Percentiles rank a stretch among this genome's conserved stretches.
Conservation (phyloP, 2,329 filamentous ascomycete genomes). For the Curvularia hawaiiensis region DNA sequence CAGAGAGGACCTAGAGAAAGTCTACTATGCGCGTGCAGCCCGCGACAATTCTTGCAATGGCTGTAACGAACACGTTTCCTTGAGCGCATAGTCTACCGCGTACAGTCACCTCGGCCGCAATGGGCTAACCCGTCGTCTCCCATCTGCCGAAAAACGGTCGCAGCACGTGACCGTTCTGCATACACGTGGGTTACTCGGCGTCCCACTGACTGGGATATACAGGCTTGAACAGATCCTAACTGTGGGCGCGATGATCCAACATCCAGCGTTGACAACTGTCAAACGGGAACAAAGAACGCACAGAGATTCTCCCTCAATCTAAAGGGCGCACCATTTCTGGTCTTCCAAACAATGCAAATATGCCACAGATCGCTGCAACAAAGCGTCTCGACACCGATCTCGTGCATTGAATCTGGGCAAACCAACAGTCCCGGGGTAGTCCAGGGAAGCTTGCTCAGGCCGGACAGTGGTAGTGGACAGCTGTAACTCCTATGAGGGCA, state of each 20-base stretch:
- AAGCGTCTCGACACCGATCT: slow-evolving; percentile 2
- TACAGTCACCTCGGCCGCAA: neutral
- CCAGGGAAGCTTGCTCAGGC: neutral
- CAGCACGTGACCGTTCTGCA: neutral
- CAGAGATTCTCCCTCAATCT: slow-evolving; percentile 22
- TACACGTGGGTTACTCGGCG: neutral
- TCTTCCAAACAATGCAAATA: slow-evolving; percentile 15
- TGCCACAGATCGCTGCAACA: slow-evolving; percentile 17
- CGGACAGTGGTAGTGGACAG: neutral
- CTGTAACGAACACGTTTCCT: neutral
- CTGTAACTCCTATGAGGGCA: neutral
- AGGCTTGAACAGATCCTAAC: slow-evolving; percentile 4
- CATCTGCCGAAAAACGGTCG: neutral
- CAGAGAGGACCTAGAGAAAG: neutral
- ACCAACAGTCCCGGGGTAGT: neutral
- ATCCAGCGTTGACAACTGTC: slow-evolving; percentile 14
- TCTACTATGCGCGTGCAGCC: neutral
- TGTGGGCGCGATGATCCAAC: slow-evolving; percentile 7
- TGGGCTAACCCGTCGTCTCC: neutral
- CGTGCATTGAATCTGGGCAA: neutral
- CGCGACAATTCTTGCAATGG: neutral
- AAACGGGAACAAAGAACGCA: slow-evolving; percentile 29
- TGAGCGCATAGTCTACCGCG: neutral
- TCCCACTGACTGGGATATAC: neutral
- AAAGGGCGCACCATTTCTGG: slow-evolving; percentile 30